phyloP scores from a whole-genome alignment of 257 asterid genomes.

The Sherardia arvensis region DNA sequence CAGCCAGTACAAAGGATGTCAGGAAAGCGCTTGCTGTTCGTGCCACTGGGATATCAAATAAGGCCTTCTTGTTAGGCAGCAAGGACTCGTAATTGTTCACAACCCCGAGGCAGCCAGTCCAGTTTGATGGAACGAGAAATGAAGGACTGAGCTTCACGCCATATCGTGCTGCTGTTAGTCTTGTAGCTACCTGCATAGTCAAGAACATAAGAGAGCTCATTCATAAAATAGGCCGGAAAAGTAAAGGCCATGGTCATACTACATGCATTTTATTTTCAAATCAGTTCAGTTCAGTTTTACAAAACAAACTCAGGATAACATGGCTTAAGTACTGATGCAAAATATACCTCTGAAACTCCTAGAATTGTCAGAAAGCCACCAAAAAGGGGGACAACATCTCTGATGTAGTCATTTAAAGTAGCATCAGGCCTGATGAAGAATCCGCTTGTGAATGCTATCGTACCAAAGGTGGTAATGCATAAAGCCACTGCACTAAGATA shows the following conservation, averaged over 20 bases:
- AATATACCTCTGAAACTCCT: constrained; percentile 78
- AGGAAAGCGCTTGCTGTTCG: constrained; percentile 79
- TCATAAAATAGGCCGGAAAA: background rate
- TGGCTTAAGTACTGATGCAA: background rate
- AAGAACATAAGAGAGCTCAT: background rate
- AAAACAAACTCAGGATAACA: too few species aligned
- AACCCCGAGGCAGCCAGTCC: constrained; percentile 94
- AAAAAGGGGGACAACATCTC: constrained; percentile 63
- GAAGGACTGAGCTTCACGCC: constrained; percentile 95
- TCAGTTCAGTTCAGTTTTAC: background rate
- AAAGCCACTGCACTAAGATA: constrained; percentile 60
- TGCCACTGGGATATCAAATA: constrained; percentile 83
- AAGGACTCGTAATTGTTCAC: constrained; percentile 78
- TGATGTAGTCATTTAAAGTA: constrained; percentile 57
- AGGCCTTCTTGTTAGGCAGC: constrained; percentile 76
- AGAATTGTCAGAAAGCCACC: constrained; percentile 88
- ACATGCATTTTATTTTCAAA: background rate
- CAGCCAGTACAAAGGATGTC: constrained; percentile 55
- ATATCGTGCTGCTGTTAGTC: constrained; percentile 64
- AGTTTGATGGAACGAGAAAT: constrained; percentile 78
- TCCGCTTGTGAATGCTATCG: constrained; percentile 80
- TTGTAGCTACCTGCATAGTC: constrained; percentile 54
- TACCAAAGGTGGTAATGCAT: constrained; percentile 69
- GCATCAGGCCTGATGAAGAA: constrained; percentile 81
- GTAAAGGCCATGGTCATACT: background rate